Base-by-base conservation (phyloP, 1,284 basidiomycete genomes). In the Sanghuangporus baumii region DNA sequence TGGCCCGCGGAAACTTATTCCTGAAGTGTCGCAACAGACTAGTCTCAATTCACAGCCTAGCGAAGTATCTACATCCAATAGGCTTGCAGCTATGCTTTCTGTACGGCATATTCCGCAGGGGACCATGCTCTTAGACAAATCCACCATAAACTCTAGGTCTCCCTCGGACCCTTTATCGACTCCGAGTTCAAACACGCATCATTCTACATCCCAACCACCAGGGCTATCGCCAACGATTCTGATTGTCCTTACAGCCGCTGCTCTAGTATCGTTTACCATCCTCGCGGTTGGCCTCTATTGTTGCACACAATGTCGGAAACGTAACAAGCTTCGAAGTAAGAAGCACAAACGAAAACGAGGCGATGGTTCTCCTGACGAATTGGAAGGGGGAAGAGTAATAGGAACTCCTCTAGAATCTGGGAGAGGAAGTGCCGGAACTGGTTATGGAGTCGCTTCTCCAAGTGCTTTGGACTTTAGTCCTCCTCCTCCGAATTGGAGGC, bases 401-500 rank as follows among this genome's bases (percentile, higher is more conserved):
- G 12, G 14, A 34, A 12, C 4, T 16, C n/a, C 43, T n/a, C 43
- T 18, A 14, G 31, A 48, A 16, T 2, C 2, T 20, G 43, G 20
- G 23, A 37, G 43, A 14, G 23, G 8, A 43, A 56, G 38, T n/a
- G 20, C 43, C 43, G 41, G 46, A 50, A 26, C n/a, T 43, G n/a
- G 12, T 1, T n/a, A 26, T 23, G 20, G 34, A 46, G 36, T 36
- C 55, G 20, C 6, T n/a, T 14, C 43, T 18, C 43, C 43, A 5
- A 26, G 41, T 38, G 26, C 56, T 11, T 50, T 62, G 37, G 60
- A 62, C 5, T 62, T 62, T 36, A 62, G 60, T 37, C 60, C 60
- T 46, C 60, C 60, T 12, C 57, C 55, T 40, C 60, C 60, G 2
- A 56, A 41, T 6, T 62, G 60, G 60, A 31, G 38, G 8, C 60